Evolutionary conservation across 495 filamentous ascomycete species (phyloP), one percentile per base, ranked within the genome.

Genomic region (Podospora pseudocomata): DNA sequence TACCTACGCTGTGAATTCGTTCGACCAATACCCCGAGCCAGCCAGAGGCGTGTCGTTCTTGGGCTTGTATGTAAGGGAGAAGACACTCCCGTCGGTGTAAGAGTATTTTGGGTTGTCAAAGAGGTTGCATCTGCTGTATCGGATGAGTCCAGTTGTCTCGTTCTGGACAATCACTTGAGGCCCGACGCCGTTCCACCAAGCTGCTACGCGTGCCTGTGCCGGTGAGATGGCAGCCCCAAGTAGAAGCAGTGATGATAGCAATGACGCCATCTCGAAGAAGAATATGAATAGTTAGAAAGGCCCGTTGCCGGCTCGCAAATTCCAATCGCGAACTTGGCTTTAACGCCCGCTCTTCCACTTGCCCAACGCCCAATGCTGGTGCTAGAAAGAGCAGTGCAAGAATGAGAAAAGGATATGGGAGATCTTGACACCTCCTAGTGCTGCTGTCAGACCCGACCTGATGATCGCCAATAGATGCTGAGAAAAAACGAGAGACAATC

Each of bases 81-180:
- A 63, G 15, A 67, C 63, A 59, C 65, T 73, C 11, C 63, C 69
- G 32, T 68, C 67, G 18, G 73, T 72, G 53, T 63, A 61, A 5
- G 78, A 77, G 60, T 79, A 81, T 9, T 67, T 55, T 1, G 77
- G 68, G 1, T 55, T 58, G 39, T 65, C 68, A 15, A 69, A 58
- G 58, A 66, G 73, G 69, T 79, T 76, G 74, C 79, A 81, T 27
- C 68, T 64, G 72, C 71, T 79, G 68, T 80, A 77, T 27, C 71
- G 77, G 66, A 80, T 74, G 27, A 69, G 69, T 20, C 74, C 73
- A 11, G 75, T 77, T 3, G 72, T 74, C 55, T 66, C 59, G 63
- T 81, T 79, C 63, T 75, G 74, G 30, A 79, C 60, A n/a, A 80
- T 70, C 49, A 81, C 53, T 68, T 81, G 78, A 6, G 74, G 70